Conservation (phyloP, 1,284 basidiomycete species). For the Cryptococcus sp. region DNA sequence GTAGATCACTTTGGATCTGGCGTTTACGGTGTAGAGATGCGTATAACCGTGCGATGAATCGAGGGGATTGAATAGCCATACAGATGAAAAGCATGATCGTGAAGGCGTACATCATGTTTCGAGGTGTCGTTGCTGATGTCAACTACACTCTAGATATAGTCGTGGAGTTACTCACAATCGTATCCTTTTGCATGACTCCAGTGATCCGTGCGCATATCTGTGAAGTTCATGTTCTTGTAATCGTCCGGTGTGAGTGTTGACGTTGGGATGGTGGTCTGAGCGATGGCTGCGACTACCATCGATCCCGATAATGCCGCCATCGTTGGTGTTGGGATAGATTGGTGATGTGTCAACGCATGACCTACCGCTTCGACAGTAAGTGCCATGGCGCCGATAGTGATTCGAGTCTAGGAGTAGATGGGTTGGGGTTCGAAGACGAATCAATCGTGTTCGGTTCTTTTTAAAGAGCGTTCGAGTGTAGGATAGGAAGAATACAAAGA, state of each 20-base stretch:
- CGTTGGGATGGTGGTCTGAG: not conserved
- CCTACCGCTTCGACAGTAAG: not conserved
- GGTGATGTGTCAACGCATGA: not conserved
- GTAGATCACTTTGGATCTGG: not conserved
- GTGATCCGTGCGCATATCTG: not conserved
- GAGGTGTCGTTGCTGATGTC: constrained; percentile 10
- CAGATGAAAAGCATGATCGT: constrained; percentile 26
- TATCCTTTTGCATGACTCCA: not conserved
- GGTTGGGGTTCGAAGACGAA: too few species aligned
- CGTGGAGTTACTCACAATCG: not conserved
- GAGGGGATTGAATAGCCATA: constrained; percentile 33
- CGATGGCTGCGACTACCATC: not conserved
- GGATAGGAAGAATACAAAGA: too few species aligned
- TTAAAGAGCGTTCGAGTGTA: too few species aligned
- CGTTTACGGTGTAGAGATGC: constrained; percentile 20
- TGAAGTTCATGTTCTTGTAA: not conserved
- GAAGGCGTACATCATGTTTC: constrained; percentile 25
- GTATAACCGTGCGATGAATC: constrained; percentile 42
- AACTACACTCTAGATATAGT: not conserved
- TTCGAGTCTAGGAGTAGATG: too few species aligned
- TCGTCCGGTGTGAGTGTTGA: not conserved
- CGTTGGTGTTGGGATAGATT: too few species aligned
- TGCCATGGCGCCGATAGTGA: too few species aligned
- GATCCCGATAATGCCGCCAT: too few species aligned
- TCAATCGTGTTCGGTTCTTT: too few species aligned